phyloP scores from a whole-genome alignment of 1,284 basidiomycete genomes.

The Limonomyces culmigenus region DNA sequence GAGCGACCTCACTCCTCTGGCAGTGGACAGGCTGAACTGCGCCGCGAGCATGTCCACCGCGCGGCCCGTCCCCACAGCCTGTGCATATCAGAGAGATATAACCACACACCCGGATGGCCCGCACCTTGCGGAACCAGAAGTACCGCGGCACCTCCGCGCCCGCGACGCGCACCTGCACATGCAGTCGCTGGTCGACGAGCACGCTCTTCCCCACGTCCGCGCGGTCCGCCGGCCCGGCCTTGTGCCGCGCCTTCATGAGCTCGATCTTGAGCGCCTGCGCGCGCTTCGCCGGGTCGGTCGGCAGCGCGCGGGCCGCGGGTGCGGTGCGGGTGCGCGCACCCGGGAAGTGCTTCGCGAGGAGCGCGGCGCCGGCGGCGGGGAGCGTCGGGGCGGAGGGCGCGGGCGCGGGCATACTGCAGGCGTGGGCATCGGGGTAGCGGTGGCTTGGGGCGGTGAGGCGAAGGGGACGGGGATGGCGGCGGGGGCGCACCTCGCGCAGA shows the following conservation, averaged over 20 bases:
- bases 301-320: slow-evolving; percentile 2
- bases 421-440: slow-evolving; percentile 36
- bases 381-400: slow-evolving; percentile 12
- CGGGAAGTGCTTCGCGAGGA: slow-evolving; percentile 40
- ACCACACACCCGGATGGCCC: slow-evolving; percentile 1
- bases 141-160: slow-evolving; percentile 20
- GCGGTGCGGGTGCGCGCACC: slow-evolving; percentile 8
- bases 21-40: too few species aligned
- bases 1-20: too few species aligned
- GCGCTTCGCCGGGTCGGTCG: slow-evolving; percentile 32
- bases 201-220: slow-evolving; percentile 32
- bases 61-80: slow-evolving; percentile 19
- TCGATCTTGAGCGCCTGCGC: slow-evolving; percentile 39
- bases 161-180: slow-evolving; percentile 27
- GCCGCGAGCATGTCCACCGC: slow-evolving; percentile 20
- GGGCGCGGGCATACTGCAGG: slow-evolving; percentile 19
- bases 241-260: slow-evolving; percentile 58
- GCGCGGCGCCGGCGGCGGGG: slow-evolving; percentile 30
- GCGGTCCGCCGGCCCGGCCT: slow-evolving; percentile 41
- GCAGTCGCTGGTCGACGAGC: slow-evolving; percentile 34
- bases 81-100: not conserved
- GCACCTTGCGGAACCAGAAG: slow-evolving; percentile 58
- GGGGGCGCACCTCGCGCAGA: slow-evolving; percentile 49
- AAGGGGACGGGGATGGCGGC: slow-evolving; percentile 1
- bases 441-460: slow-evolving; percentile 26